Evolutionary conservation across 2,329 filamentous ascomycete genomes (phyloP).

Genomic region (Neurospora crassa): DNA sequence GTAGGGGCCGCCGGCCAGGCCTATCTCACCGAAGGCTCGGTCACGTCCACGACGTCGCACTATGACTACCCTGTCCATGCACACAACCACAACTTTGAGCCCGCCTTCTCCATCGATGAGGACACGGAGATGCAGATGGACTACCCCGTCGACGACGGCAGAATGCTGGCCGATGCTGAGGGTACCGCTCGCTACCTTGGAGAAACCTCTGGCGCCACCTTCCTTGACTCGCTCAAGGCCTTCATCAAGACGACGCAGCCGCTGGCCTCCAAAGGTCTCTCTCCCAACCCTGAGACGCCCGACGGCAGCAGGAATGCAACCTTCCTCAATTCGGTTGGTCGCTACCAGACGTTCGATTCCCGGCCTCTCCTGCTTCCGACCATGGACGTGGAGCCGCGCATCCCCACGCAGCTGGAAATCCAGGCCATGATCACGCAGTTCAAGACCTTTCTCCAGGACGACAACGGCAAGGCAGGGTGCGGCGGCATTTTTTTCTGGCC

Average conservation of each 20-base stretch:
- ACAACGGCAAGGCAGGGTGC: constrained; percentile 24
- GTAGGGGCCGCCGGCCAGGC: neutral
- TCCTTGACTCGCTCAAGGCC: constrained; percentile 38
- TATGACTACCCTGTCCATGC: neutral
- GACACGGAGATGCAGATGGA: constrained; percentile 6
- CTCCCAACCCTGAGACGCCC: constrained; percentile 12
- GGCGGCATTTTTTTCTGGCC: constrained; percentile 42
- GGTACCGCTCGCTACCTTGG: constrained; percentile 37
- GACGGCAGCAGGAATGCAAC: constrained; percentile 8
- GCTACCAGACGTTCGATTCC: constrained; percentile 39
- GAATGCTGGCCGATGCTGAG: constrained; percentile 33
- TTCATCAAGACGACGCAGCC: constrained; percentile 33
- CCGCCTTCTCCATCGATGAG: constrained; percentile 1
- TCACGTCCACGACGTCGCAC: neutral
- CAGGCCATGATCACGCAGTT: constrained; percentile 29
- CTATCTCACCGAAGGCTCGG: neutral
- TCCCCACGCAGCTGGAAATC: constrained; percentile 30
- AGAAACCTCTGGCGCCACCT: constrained; percentile 39
- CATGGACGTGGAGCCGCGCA: constrained; percentile 27
- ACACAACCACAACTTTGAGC: neutral
- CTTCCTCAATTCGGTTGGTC: constrained; percentile 33
- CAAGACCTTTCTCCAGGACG: constrained; percentile 36
- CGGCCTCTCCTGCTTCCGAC: constrained; percentile 26
- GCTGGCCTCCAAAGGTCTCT: constrained; percentile 15
- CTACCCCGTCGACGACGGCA: constrained; percentile 24